Evolutionary conservation across 176 grass and related monocot genomes (phyloP).

Genomic region (Avena atlantica): DNA sequence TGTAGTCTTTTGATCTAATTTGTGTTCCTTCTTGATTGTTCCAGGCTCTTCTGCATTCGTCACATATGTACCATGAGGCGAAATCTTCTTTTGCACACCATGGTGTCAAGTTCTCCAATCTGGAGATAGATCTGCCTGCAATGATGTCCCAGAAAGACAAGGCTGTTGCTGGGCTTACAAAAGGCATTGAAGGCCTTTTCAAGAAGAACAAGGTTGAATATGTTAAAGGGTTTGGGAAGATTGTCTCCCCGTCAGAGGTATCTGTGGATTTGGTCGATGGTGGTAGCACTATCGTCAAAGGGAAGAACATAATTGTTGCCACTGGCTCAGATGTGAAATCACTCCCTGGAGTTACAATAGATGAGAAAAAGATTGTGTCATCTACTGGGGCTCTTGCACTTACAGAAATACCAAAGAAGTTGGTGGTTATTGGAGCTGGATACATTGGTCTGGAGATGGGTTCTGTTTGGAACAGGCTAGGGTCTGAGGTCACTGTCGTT

Average conservation of each 20-base stretch:
- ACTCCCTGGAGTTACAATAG: conserved; percentile 76
- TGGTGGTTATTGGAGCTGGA: conserved; percentile 87
- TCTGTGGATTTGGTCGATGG: conserved; percentile 77
- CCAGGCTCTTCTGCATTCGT: conserved; percentile 80
- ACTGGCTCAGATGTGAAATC: conserved; percentile 89
- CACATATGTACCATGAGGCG: conserved; percentile 92
- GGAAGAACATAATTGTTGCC: conserved; percentile 74
- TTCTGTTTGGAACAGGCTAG: conserved; percentile 83
- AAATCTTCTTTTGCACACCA: conserved; percentile 71
- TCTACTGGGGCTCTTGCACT: conserved; percentile 78
- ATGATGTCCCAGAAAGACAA: conserved; percentile 95
- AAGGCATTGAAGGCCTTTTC: conserved; percentile 82
- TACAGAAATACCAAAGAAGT: conserved; percentile 72
- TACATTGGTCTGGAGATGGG: conserved; percentile 93
- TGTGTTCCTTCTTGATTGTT: neutral
- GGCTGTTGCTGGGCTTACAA: conserved; percentile 77
- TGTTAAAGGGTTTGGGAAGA: conserved; percentile 79
- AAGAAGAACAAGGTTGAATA: conserved; percentile 93
- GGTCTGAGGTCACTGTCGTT: conserved; percentile 80
- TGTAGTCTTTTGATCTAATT: neutral
- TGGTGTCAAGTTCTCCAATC: conserved; percentile 75
- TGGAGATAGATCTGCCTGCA: conserved; percentile 76
- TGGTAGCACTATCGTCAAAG: conserved; percentile 59
- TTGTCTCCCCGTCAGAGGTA: conserved; percentile 72
- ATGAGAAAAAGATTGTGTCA: conserved; percentile 90